Base-by-base conservation (phyloP, 208 protist genomes). In the Acanthamoeba polyphaga region DNA sequence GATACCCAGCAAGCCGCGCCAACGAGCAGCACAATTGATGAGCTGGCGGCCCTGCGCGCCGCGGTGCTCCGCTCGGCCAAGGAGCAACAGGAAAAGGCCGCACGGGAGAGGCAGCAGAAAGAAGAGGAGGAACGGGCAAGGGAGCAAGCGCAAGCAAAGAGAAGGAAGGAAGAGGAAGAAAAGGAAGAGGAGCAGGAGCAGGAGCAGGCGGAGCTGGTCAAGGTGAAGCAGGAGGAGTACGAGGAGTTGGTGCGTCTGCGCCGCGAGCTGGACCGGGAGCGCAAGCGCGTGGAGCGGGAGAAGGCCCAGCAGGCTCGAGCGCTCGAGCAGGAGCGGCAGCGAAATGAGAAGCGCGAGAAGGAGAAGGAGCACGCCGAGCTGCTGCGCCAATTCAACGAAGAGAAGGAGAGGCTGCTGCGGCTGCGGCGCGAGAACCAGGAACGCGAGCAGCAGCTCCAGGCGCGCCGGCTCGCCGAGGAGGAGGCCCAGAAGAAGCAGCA, bases 31-130 rank as follows among this genome's bases (percentile, higher is more conserved):
- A 29, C 62, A 6, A 24, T 24, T 27, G 51, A 7, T 1, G 78
- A 87, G 27, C 49, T 87, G 24, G 78, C 78, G 10, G 49, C 78
- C 9, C 49, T 87, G 51, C 78, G 78, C 15, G 78, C 78, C 24
- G 78, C 78, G 10, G 78, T 34, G 38, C 78, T 87, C 49, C 78
- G 78, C 29, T 87, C 78, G 12, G 78, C 78, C n/a, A 22, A 27
- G n/a, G 78, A 87, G 70, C 34, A 51, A 24, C n/a, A 80, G 72
- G 34, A 34, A 34, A 46, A 80, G 72, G 72, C 72, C 32, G 72
- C n/a, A 24, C 72, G n/a, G 27, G 27, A 70, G 70, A 78, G 43
- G 32, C 55, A 78, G 43, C 32, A 13, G 51, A 9, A 78, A 78
- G 15, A 78, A 15, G 38, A 78, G 70, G 22, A 49, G n/a, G 29